Evolutionary conservation across 805 yeast genomes (phyloP).

Genomic region (Candida coleopterorum): DNA sequence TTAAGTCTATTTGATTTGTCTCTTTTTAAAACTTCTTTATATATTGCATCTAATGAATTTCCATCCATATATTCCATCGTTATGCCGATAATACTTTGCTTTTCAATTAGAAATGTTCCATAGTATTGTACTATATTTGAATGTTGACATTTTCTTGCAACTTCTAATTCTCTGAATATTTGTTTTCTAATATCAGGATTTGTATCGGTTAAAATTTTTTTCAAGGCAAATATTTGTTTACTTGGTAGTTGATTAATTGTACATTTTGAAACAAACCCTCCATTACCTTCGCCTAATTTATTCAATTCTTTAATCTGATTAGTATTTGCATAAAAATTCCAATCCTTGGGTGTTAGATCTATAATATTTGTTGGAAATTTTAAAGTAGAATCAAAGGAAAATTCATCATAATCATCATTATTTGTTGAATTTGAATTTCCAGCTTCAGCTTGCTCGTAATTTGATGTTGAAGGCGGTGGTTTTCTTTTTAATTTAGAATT

Average conservation of each 20-base stretch:
- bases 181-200: slow-evolving; percentile 87
- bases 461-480: slow-evolving; percentile 40
- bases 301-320: slow-evolving; percentile 65
- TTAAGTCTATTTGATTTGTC: slow-evolving; percentile 78
- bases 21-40: slow-evolving; percentile 63
- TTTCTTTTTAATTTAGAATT: slow-evolving; percentile 28
- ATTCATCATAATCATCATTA: slow-evolving; percentile 2
- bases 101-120: slow-evolving; percentile 82
- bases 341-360: slow-evolving; percentile 60
- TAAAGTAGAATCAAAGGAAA: slow-evolving; percentile 1
- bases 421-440: slow-evolving; percentile 12
- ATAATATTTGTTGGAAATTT: slow-evolving; percentile 25
- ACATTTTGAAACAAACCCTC: slow-evolving; percentile 87
- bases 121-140: slow-evolving; percentile 87
- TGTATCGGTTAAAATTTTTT: slow-evolving; percentile 66
- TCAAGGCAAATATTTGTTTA: slow-evolving; percentile 74
- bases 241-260: slow-evolving; percentile 32
- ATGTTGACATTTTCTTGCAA: slow-evolving; percentile 75
- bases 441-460: slow-evolving; percentile 12
- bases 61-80: slow-evolving; percentile 99
- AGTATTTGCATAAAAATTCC: slow-evolving; percentile 59
- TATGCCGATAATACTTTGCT: slow-evolving; percentile 76
- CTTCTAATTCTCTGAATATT: slow-evolving; percentile 84
- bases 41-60: slow-evolving; percentile 83
- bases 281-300: slow-evolving; percentile 88